Conservation (phyloP, 1,284 basidiomycete species). For the Heterobasidion parviporum region DNA sequence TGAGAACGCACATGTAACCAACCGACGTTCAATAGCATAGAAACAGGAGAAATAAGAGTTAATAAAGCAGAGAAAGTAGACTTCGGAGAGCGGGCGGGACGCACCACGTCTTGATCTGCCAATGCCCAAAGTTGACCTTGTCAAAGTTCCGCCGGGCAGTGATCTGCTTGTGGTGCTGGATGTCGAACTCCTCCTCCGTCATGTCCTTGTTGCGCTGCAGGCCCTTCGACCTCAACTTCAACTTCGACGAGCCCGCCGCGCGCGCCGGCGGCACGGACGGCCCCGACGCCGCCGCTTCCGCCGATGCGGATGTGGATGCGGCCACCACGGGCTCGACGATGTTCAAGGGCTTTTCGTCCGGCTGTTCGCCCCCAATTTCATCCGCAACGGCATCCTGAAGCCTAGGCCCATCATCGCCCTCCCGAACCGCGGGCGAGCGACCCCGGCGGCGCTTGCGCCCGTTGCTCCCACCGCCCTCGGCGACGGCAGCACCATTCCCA, state of each 20-base stretch:
- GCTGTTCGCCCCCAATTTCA: no score
- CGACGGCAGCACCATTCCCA: background rate
- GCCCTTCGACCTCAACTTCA: constrained; percentile 1
- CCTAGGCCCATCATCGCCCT: background rate
- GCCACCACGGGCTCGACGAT: no score
- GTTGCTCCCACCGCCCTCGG: no score
- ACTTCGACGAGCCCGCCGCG: background rate
- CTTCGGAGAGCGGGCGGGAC: constrained; percentile 17
- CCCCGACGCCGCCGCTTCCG: constrained; percentile 8
- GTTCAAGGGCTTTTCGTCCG: no score
- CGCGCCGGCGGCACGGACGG: constrained; percentile 9
- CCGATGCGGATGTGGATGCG: constrained; percentile 2
- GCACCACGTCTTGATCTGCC: constrained; percentile 76
- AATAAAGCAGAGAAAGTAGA: background rate
- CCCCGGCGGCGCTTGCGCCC: constrained; percentile 7
- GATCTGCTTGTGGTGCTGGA: constrained; percentile 57
- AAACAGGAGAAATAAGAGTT: background rate
- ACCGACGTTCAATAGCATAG: constrained; percentile 1
- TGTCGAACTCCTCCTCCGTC: constrained; percentile 63
- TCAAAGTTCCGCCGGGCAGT: constrained; percentile 72
- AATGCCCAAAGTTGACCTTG: constrained; percentile 65
- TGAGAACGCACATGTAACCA: background rate
- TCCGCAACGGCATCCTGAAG: no score
- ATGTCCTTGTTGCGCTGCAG: constrained; percentile 17
- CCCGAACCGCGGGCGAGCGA: constrained; percentile 5